Evolutionary conservation across 495 filamentous ascomycete genomes (phyloP), one percentile per base, ranked within the genome.

Genomic region (Aspergillus bertholletiae): DNA sequence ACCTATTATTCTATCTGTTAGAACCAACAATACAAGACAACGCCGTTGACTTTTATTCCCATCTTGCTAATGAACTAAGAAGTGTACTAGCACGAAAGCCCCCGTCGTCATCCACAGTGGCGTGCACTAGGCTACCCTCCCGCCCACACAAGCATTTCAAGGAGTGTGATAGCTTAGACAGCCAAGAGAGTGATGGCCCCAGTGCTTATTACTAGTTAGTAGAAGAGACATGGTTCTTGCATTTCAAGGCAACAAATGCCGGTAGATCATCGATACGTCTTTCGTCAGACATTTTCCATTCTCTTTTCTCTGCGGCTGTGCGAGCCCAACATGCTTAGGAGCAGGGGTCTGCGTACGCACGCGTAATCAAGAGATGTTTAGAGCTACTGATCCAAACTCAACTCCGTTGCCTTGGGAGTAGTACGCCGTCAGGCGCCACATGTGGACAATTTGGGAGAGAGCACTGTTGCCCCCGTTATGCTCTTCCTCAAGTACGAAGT

Each of bases 1-100:
- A 17, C 7, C n/a, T 48, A 11, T 2, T 9, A 2, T 24, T 18
- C 12, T 75, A 68, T 7, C 17, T n/a, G 7, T 20, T 48, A 12
- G 7, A 48, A 34, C 12, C 46, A 11, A 24, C 18, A 13, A 20
- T n/a, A 8, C 37, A 13, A 12, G 13, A 32, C 30, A 39, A 2
- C 37, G 37, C 39, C 39, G 39, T 43, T 43, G 39, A 43, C 39
- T 12, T 18, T 22, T 2, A 12, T 17, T 22, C 9, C 39, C 11
- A 22, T 43, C 39, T 7, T 43, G n/a, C 18, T 17, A 43, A 13
- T 43, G 39, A 43, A 7, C 20, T 43, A 43, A 7, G 7, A 43
- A 22, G 39, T 22, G n/a, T 22, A 22, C 18, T 43, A 43, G 20
- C 2, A 43, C 21, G 17, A 20, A 6, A 17, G n/a, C 11, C 18